A percentile compares a stretch with the other conserved stretches of the same genome.
phyloP scores from a whole-genome alignment of 2,329 filamentous ascomycete genomes.

The Aspergillus sp. region DNA sequence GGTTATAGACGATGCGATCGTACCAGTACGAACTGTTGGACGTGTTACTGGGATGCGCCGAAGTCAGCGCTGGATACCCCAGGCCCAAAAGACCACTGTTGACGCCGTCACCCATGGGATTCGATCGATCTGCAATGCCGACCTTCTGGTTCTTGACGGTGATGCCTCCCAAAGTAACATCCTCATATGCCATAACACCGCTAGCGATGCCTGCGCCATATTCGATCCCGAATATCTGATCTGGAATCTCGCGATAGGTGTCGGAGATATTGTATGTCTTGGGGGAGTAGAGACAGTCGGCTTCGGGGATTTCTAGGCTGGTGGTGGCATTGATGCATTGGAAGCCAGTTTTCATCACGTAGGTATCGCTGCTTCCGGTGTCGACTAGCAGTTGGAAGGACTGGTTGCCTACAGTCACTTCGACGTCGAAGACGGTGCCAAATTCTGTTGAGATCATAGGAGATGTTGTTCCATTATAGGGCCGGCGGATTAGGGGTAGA shows the following conservation, averaged over 20 bases:
- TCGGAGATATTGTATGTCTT: conserved; percentile 12
- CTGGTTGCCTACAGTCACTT: conserved; percentile 23
- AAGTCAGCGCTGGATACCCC: conserved; percentile 47
- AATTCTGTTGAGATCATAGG: conserved; percentile 10
- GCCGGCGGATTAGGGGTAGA: not conserved
- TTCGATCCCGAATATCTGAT: conserved; percentile 18
- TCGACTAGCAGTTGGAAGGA: conserved; percentile 39
- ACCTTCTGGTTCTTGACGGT: conserved; percentile 40
- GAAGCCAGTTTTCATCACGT: conserved; percentile 33
- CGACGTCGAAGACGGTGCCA: conserved; percentile 15
- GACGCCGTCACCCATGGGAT: conserved; percentile 41
- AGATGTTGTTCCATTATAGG: not conserved
- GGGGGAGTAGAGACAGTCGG: conserved; percentile 22
- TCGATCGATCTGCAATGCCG: conserved; percentile 41
- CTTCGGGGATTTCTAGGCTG: conserved; percentile 31
- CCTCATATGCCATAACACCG: conserved; percentile 17
- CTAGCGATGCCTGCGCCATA: conserved; percentile 19
- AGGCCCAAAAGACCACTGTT: conserved; percentile 50
- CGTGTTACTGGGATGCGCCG: conserved; percentile 23
- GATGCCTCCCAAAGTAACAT: conserved; percentile 39
- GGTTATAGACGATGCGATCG: conserved; percentile 39
- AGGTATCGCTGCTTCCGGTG: conserved; percentile 47
- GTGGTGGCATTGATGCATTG: conserved; percentile 28
- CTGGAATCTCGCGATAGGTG: conserved; percentile 11
- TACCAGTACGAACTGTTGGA: conserved; percentile 16